Evolutionary conservation across 306 rosid species (phyloP).

Genomic region (Myrica gale): DNA sequence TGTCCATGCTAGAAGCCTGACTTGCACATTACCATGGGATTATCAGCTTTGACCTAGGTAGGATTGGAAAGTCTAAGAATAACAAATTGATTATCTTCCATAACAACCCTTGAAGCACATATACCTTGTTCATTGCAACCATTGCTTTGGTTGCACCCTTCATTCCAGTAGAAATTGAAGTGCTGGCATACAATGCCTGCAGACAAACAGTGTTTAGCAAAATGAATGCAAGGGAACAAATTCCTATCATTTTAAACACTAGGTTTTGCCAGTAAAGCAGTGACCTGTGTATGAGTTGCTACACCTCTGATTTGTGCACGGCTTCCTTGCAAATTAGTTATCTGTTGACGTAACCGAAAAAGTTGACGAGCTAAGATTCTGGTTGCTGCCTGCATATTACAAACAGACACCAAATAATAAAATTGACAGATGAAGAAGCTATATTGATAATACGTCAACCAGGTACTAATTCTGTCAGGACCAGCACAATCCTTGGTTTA

Average conservation of each 20-base stretch:
- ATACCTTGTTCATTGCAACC: slow-evolving; percentile 97
- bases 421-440: not conserved
- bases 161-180: slow-evolving; percentile 95
- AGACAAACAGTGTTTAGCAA: slow-evolving; percentile 19
- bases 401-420: not conserved
- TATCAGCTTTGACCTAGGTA: not conserved
- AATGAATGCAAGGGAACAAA: slow-evolving; percentile 13
- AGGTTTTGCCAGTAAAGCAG: not conserved
- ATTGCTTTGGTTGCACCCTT: slow-evolving; percentile 98
- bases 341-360: slow-evolving; percentile 91
- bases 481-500: not conserved
- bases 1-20: not conserved
- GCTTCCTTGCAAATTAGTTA: slow-evolving; percentile 95
- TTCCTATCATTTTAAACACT: not conserved
- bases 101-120: slow-evolving; percentile 14
- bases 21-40: not conserved
- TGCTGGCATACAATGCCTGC: slow-evolving; percentile 90
- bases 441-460: not conserved
- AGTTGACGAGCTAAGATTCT: slow-evolving; percentile 94
- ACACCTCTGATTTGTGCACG: slow-evolving; percentile 98
- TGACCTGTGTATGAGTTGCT: slow-evolving; percentile 92
- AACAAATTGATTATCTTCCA: not conserved
- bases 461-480: not conserved
- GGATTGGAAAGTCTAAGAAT: not conserved
- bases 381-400: slow-evolving; percentile 71